phyloP scores from a whole-genome alignment of 192 early-diverging fungal species.

The Jimgerdemannia flammicorona region DNA sequence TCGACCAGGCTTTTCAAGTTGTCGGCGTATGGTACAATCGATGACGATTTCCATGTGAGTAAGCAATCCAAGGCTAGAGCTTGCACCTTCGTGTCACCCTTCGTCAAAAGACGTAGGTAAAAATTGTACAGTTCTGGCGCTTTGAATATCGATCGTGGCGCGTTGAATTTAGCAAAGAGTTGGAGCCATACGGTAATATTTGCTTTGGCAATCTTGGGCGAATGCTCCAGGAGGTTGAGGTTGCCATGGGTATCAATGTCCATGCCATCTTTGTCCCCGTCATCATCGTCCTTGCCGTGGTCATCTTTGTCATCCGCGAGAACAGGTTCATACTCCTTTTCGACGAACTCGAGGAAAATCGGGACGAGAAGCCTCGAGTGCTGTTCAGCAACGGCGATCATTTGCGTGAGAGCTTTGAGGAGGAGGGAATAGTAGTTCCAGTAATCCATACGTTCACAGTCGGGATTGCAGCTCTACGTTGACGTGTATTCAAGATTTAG shows the following conservation, averaged over 20 bases:
- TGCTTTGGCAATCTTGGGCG: background rate
- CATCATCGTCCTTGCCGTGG: slow-evolving; percentile 36
- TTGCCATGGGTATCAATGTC: slow-evolving; percentile 11
- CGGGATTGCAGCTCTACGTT: slow-evolving; percentile 22
- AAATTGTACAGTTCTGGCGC: slow-evolving; percentile 50
- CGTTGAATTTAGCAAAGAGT: slow-evolving; percentile 64
- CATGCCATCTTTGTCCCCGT: slow-evolving; percentile 22
- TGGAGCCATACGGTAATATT: slow-evolving; percentile 46
- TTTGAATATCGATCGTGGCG: slow-evolving; percentile 53
- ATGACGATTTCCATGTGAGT: slow-evolving; percentile 72
- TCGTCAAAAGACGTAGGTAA: slow-evolving; percentile 72
- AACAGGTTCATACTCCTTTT: slow-evolving; percentile 39
- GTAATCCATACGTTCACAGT: slow-evolving; percentile 57
- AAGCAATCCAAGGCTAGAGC: slow-evolving; percentile 78
- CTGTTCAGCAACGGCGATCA: slow-evolving; percentile 58
- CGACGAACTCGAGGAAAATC: slow-evolving; percentile 61
- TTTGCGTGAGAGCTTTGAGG: slow-evolving; percentile 55
- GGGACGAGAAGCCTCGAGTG: slow-evolving; percentile 56
- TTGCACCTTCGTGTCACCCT: slow-evolving; percentile 81
- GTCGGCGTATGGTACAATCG: slow-evolving; percentile 70
- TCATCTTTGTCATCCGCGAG: slow-evolving; percentile 28
- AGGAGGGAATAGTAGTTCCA: slow-evolving; percentile 65
- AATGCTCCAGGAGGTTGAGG: slow-evolving; percentile 21
- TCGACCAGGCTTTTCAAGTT: slow-evolving; percentile 73
- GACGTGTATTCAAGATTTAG: background rate